Base-by-base conservation (phyloP, 345 rosid species). In the Erodium maritimum region DNA sequence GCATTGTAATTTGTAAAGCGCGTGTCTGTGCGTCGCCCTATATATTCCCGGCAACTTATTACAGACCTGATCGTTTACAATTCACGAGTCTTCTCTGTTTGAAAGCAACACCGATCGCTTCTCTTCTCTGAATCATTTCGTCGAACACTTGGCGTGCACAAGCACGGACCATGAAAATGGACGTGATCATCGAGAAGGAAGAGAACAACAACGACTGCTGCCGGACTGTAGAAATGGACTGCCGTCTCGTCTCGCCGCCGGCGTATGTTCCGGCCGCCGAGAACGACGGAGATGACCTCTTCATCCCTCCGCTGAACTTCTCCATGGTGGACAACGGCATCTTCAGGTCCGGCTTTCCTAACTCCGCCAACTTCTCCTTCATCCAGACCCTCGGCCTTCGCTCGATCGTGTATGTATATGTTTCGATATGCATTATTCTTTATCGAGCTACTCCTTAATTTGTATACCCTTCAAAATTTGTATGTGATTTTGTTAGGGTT, bases 281-380 rank as follows among this genome's bases (percentile, higher is more conserved):
- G 0, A 83, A 71, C 10, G 84, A 18, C 17, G 72, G 62, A 3
- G 72, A 87, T 5, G 62, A 69, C 59, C 71, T 33, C 70, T 65
- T 80, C 64, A 75, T 69, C 9, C 99, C 99, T 4, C 99, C 99
- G 11, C 76, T 89, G 23, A 93, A 93, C 81, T 93, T 93, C 68
- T 63, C 99, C 7, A 79, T 89, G 90, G 99, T 93, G 19, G 96
- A 93, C 63, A 85, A 80, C 50, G 99, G 99, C 67, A 75, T 93
- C 53, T 93, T 93, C 79, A 73, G 99, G 79, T 89, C 99, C 22
- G 99, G 99, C 58, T 93, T 86, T 63, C 99, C 99, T 0, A 89
- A 82, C 69, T 72, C 90, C 62, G 79, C 82, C 60, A 93, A 87
- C 84, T 93, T 93, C 84, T 61, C 95, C 17, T 93, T 93, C 69